Percentiles rank a stretch among this genome's conserved stretches.
phyloP scores from a whole-genome alignment of 1,284 basidiomycete species.

The Melampsora americana region DNA sequence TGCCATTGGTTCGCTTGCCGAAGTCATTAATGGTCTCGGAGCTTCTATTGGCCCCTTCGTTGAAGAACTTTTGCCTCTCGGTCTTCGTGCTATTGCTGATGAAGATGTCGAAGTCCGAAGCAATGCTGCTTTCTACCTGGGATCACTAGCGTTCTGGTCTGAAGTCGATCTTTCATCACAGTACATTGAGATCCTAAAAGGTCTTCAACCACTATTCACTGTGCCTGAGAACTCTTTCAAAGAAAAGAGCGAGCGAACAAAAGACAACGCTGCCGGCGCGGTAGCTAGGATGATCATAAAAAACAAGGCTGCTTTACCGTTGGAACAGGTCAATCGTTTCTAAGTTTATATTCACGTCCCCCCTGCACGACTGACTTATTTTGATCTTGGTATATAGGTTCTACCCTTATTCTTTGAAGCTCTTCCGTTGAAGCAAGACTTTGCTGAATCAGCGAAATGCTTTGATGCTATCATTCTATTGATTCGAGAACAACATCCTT shows the following conservation, averaged over 20 bases:
- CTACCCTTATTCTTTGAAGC: slow-evolving; percentile 77
- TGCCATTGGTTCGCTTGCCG: slow-evolving; percentile 88
- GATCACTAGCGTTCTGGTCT: slow-evolving; percentile 86
- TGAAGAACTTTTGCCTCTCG: slow-evolving; percentile 70
- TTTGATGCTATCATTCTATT: slow-evolving; percentile 86
- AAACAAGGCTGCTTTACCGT: slow-evolving; percentile 75
- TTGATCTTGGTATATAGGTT: slow-evolving; percentile 58
- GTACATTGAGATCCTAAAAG: slow-evolving; percentile 72
- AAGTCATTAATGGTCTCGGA: slow-evolving; percentile 93
- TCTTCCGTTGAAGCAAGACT: slow-evolving; percentile 83
- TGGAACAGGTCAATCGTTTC: slow-evolving; percentile 64
- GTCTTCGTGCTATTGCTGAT: slow-evolving; percentile 78
- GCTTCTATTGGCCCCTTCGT: slow-evolving; percentile 79
- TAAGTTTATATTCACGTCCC: background rate
- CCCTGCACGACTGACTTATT: background rate
- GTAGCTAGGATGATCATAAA: slow-evolving; percentile 82
- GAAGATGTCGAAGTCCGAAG: slow-evolving; percentile 86
- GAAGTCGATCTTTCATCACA: slow-evolving; percentile 77
- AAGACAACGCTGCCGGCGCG: slow-evolving; percentile 93
- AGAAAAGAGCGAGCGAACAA: slow-evolving; percentile 69
- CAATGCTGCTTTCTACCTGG: slow-evolving; percentile 92
- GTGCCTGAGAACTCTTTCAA: slow-evolving; percentile 64
- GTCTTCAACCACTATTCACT: slow-evolving; percentile 78
- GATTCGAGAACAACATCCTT: slow-evolving; percentile 69
- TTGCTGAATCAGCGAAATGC: slow-evolving; percentile 69